These are phyloP conservation scores for Penicillium parvum DNA, from an alignment of 495 filamentous ascomycete genomes.

Conservation along the genomic window DNA sequence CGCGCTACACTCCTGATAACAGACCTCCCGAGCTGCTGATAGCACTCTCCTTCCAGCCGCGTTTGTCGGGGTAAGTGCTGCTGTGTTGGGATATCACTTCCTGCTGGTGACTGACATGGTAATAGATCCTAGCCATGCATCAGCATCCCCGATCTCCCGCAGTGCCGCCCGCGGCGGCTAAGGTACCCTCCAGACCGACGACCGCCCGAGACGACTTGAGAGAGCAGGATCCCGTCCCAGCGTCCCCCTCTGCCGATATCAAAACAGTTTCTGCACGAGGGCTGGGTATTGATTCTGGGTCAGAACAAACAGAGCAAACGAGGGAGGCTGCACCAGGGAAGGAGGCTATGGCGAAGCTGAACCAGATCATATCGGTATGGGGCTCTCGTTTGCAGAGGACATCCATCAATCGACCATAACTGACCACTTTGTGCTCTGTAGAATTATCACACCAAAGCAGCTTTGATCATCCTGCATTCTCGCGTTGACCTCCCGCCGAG, in stretches of 20 bases:
- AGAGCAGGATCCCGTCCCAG: constrained; percentile 48
- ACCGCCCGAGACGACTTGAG: constrained; percentile 66
- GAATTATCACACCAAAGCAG: constrained; percentile 90
- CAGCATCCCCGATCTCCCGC: constrained; percentile 72
- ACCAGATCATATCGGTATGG: constrained; percentile 84
- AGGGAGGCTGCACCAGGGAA: constrained; percentile 34
- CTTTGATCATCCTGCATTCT: constrained; percentile 77
- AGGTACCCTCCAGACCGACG: constrained; percentile 61
- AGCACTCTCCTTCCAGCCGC: constrained; percentile 15
- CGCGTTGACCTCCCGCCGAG: constrained; percentile 65
- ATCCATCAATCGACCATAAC: background rate
- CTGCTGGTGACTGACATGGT: background rate
- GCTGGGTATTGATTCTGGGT: constrained; percentile 38
- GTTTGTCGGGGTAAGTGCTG: constrained; percentile 14
- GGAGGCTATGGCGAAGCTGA: constrained; percentile 69
- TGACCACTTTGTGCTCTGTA: constrained; percentile 30
- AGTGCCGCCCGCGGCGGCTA: constrained; percentile 53
- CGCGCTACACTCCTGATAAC: constrained; percentile 35
- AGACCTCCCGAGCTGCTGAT: constrained; percentile 24
- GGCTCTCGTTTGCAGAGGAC: background rate
- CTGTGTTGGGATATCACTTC: constrained; percentile 2
- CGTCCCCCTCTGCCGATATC: constrained; percentile 31
- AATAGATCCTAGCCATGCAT: constrained; percentile 59
- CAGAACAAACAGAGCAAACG: constrained; percentile 40
- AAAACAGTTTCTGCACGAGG: constrained; percentile 38